A percentile compares a stretch with the other conserved stretches of the same genome.
These are phyloP conservation scores for Ramalina intermedia DNA, from an alignment of 495 filamentous ascomycete genomes.

Conservation along the genomic window DNA sequence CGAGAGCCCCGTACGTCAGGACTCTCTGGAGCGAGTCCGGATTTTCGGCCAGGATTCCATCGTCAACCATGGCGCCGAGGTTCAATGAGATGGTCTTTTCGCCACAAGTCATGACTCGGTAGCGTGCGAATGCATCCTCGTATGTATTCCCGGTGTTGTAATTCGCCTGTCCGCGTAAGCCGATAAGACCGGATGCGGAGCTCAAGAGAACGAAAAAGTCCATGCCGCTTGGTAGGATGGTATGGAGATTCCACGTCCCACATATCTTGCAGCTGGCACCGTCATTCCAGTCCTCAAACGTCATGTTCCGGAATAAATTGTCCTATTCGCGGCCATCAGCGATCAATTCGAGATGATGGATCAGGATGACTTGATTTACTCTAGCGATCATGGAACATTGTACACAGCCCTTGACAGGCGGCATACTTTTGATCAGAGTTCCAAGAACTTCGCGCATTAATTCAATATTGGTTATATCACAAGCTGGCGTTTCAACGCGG, in stretches of 20 bases:
- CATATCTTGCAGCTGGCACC: conserved; percentile 29
- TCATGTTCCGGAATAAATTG: conserved; percentile 28
- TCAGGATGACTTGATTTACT: not conserved
- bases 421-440: conserved; percentile 5
- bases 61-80: conserved; percentile 7
- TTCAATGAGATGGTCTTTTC: conserved; percentile 15
- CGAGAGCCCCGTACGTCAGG: not conserved
- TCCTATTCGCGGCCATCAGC: conserved; percentile 17
- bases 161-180: conserved; percentile 45
- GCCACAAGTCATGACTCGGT: conserved; percentile 12
- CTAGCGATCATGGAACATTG: conserved; percentile 7
- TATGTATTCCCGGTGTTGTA: conserved; percentile 57
- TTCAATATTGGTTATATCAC: conserved; percentile 18
- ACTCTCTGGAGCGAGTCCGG: conserved; percentile 3
- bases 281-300: conserved; percentile 22
- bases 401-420: conserved; percentile 21
- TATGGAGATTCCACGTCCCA: conserved; percentile 35
- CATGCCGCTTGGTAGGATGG: conserved; percentile 22
- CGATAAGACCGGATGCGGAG: conserved; percentile 45
- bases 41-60: conserved; percentile 12
- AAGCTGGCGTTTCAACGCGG: conserved; percentile 12
- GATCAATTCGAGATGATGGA: not conserved
- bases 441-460: conserved; percentile 14
- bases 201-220: conserved; percentile 56
- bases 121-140: conserved; percentile 27